Base-by-base conservation (phyloP, 306 rosid genomes). In the Prunus padus region DNA sequence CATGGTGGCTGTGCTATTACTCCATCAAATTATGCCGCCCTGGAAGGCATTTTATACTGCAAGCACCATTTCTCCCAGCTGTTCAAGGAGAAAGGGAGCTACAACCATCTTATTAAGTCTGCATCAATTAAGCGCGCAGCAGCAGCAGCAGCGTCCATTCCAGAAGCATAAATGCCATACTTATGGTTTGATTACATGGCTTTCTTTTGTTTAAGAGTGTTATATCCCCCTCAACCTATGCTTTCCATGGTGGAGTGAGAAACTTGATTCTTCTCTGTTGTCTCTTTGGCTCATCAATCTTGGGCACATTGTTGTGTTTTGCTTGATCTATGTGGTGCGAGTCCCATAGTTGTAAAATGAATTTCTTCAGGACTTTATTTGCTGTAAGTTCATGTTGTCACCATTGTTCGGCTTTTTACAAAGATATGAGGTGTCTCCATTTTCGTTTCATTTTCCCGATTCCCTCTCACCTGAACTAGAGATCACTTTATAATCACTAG, bases 1-100 rank as follows among this genome's bases (percentile, higher is more conserved):
- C 96, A 94, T 20, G 98, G 98, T 11, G 97, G 98, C 51, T 94
- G 97, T 75, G 82, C 97, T 59, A 79, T 95, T 81, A 79, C 96
- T 1, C 97, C 97, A 50, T 92, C 98, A 1, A 94, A 89, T 86
- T 90, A 94, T 82, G 98, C 98, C 8, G 97, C 98, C 22, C 84
- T 94, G 3, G 97, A 94, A 81, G 98, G 97, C 31, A 83, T 94
- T 79, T 81, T 94, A 84, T 94, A 94, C 80, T 94, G 98, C 95
- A 94, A 94, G 73, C 98, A 92, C 83, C 98, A 94, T 81, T 94
- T 94, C 83, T 82, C 97, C 19, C 97, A 94, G 86, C 95, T 94
- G 75, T 94, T 94, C 83, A 94, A 92, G 88, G 97, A 94, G 87
- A 94, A 94, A 71, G 94, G 94, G 11, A 87, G 88, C 83, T 84